Base-by-base conservation (phyloP, 2,329 filamentous ascomycete species). In the Incumbomyces delicatus region DNA sequence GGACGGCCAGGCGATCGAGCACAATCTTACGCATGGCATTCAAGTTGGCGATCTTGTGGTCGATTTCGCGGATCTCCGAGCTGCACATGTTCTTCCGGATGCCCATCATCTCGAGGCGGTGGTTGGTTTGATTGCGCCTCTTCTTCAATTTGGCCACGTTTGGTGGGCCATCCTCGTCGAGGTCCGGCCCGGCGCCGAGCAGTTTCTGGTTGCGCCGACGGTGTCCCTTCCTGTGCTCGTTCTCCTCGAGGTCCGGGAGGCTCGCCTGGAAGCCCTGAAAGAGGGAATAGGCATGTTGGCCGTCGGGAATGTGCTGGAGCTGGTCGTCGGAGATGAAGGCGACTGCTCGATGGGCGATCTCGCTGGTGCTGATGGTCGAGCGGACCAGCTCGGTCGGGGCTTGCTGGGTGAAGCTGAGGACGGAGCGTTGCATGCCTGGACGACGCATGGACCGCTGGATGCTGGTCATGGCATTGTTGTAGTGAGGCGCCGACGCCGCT, bases 61-160 rank as follows among this genome's bases (percentile, higher is more conserved):
- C 92, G 51, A 98, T 95, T 61, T 98, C 92, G 50, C 81, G 80
- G 49, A 98, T 96, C 66, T 98, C 92, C 53, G 87, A 85, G 59
- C 87, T 92, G 57, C 89, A 90, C 90, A 98, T 95, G 61, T 92
- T 95, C 67, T 98, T 98, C 50, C 92, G 79, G 52, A 96, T 80
- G 2, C 83, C 78, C 69, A 96, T 80, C 78, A 95, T 86, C 61
- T 96, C 88, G 56, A 98, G 72, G 55, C 87, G 79, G 64, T 94
- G 88, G 69, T 84, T 82, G 69, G 95, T 75, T 45, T 77, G 73
- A 36, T 83, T 77, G 63, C 86, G 86, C 56, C 94, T 87, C 61
- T 83, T 85, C 64, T 85, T 87, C 54, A 96, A 67, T 56, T 81
- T 83, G 39, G 75, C 74, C 59, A 95, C 70, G 20, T 81, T 76